A percentile compares a stretch with the other conserved stretches of the same genome.
Conservation (phyloP, 352 stramenopile genomes). For the Globisporangium iwayamae region DNA sequence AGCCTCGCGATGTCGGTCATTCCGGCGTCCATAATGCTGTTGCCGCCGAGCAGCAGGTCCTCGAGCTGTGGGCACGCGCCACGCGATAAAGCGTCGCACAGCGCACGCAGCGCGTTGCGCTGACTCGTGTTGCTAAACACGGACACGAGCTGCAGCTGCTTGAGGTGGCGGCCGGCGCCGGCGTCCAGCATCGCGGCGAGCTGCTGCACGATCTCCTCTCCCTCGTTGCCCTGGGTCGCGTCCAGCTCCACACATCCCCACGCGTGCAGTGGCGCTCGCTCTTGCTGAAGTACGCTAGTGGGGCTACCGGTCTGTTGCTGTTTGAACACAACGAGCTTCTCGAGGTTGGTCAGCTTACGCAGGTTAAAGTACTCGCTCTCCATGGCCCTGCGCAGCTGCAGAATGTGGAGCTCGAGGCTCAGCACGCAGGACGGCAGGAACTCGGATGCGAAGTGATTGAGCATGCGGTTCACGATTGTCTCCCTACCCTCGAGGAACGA, state of each 20-base stretch:
- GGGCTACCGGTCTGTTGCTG: slow-evolving; percentile 1
- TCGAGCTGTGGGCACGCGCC: slow-evolving; percentile 48
- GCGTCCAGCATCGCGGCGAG: slow-evolving; percentile 33
- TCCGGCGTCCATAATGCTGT: slow-evolving; percentile 60
- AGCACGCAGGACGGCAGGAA: slow-evolving; percentile 54
- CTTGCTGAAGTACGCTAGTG: background rate
- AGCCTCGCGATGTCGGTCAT: slow-evolving; percentile 41
- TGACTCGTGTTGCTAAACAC: slow-evolving; percentile 67
- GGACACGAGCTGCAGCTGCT: slow-evolving; percentile 62
- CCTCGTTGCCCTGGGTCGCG: slow-evolving; percentile 47
- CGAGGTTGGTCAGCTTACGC: slow-evolving; percentile 51
- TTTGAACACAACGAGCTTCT: slow-evolving; percentile 59
- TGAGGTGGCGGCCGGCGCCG: slow-evolving; percentile 37
- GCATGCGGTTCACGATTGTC: slow-evolving; percentile 34
- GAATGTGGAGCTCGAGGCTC: slow-evolving; percentile 41
- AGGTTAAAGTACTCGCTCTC: slow-evolving; percentile 18
- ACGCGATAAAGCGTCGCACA: slow-evolving; percentile 39
- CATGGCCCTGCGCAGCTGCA: slow-evolving; percentile 33
- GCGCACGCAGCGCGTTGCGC: slow-evolving; percentile 36
- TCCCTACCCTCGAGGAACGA: slow-evolving; percentile 62
- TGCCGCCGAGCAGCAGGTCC: slow-evolving; percentile 61
- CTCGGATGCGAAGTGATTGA: slow-evolving; percentile 48
- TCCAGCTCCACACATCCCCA: slow-evolving; percentile 62
- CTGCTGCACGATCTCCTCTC: slow-evolving; percentile 45
- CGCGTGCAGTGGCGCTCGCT: slow-evolving; percentile 38